Conservation (phyloP, 2,329 filamentous ascomycete genomes). For the Alternaria ethzedia region DNA sequence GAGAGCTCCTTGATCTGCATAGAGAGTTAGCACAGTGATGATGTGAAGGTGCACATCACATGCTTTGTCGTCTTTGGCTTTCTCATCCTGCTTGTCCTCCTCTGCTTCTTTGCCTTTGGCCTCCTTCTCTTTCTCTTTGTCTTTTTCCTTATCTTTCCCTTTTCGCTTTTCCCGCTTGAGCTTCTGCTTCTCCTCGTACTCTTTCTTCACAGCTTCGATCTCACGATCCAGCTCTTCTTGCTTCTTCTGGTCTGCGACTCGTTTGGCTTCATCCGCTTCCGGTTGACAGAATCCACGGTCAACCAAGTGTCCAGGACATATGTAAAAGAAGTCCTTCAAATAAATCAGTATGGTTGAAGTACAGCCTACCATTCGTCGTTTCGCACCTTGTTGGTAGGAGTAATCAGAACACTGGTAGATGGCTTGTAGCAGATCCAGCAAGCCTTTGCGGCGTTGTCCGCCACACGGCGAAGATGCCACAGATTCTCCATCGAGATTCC, state of each 20-base stretch:
- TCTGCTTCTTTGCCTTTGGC: conserved; percentile 67
- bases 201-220: conserved; percentile 57
- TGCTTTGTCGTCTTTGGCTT: conserved; percentile 66
- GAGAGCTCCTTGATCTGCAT: conserved; percentile 56
- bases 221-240: conserved; percentile 57
- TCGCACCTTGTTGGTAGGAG: conserved; percentile 82
- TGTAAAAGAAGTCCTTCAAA: conserved; percentile 84
- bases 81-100: conserved; percentile 68
- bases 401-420: conserved; percentile 84
- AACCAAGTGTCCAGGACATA: conserved; percentile 82
- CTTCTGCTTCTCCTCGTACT: conserved; percentile 61
- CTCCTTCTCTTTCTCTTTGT: conserved; percentile 66
- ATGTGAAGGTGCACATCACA: not conserved
- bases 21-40: conserved; percentile 9
- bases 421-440: conserved; percentile 94
- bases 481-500: conserved; percentile 67
- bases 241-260: conserved; percentile 61
- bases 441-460: conserved; percentile 79
- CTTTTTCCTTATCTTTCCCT: conserved; percentile 59
- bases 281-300: conserved; percentile 79
- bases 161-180: conserved; percentile 61
- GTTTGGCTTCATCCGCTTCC: conserved; percentile 72
- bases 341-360: not conserved
- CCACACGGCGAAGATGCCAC: conserved; percentile 86
- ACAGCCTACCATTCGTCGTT: not conserved